Percentiles rank a stretch among this genome's conserved stretches.
phyloP scores from a whole-genome alignment of 805 yeast species.

The Ogataea minuta region DNA sequence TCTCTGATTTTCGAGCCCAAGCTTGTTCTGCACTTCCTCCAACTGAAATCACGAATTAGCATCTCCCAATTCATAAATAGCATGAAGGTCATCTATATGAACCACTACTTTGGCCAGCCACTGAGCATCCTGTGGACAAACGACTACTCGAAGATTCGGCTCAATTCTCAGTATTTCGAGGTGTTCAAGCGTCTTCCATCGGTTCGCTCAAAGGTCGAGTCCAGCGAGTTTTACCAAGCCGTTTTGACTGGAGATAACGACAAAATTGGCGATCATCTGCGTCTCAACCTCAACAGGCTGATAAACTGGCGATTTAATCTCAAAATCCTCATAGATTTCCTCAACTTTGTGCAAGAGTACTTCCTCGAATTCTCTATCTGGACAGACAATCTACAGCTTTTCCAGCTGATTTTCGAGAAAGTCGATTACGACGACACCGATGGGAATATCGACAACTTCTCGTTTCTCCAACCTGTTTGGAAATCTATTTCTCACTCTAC shows the following conservation, averaged over 20 bases:
- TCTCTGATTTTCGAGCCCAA: conserved; percentile 34
- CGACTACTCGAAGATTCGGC: conserved; percentile 25
- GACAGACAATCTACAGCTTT: conserved; percentile 31
- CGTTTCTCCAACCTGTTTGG: conserved; percentile 28
- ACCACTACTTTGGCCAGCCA: conserved; percentile 36
- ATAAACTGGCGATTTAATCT: conserved; percentile 32
- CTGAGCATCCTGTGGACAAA: conserved; percentile 34
- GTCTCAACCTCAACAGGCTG: conserved; percentile 27
- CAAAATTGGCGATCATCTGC: conserved; percentile 21
- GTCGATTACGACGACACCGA: conserved; percentile 15
- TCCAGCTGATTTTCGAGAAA: conserved; percentile 25
- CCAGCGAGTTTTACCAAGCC: conserved; percentile 19
- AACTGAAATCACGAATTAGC: conserved; percentile 27
- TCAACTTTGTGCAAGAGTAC: conserved; percentile 28
- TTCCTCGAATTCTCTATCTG: conserved; percentile 28
- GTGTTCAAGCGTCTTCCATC: conserved; percentile 31
- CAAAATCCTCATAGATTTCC: conserved; percentile 28
- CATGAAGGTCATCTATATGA: conserved; percentile 35
- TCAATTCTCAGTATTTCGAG: conserved; percentile 26
- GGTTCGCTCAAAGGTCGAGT: conserved; percentile 15
- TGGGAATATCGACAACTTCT: conserved; percentile 9
- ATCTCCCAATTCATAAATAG: conserved; percentile 30
- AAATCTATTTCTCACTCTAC: conserved; percentile 7
- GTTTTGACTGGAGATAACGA: conserved; percentile 22
- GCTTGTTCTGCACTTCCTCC: conserved; percentile 28